Percentiles rank a stretch among this genome's conserved stretches.
Conservation (phyloP, 2,329 filamentous ascomycete species). For the Colletotrichum limetticola region DNA sequence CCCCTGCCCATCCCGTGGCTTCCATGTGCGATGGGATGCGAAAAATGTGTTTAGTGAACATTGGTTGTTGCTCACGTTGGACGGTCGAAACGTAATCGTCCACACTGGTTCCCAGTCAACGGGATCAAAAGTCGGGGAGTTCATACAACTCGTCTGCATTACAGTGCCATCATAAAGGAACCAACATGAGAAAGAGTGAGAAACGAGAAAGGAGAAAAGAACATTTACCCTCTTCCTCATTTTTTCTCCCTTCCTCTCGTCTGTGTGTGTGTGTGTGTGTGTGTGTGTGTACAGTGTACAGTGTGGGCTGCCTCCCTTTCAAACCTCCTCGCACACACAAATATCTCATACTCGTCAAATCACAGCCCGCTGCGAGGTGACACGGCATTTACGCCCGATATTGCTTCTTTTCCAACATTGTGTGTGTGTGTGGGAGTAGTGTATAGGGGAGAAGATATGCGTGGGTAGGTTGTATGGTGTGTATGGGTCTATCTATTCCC, state of each 20-base stretch:
- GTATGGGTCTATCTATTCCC: too few relatives aligned
- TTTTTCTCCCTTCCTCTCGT: neutral
- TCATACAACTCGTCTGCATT: neutral
- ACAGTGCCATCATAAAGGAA: neutral
- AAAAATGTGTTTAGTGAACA: neutral
- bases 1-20: neutral
- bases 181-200: neutral
- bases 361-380: neutral
- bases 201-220: neutral
- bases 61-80: neutral
- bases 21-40: neutral
- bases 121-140: neutral
- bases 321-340: neutral
- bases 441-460: neutral
- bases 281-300: neutral
- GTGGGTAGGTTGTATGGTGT: too few relatives aligned
- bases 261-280: neutral
- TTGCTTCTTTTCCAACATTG: neutral
- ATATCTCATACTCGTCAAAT: neutral
- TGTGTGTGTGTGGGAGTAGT: neutral
- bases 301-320: neutral
- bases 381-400: neutral
- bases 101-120: neutral
- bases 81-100: too few relatives aligned
- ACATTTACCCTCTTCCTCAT: neutral